Percentiles rank a stretch among this genome's conserved stretches.
These are phyloP conservation scores for Xylariaceae sp. DNA, from an alignment of 2,329 filamentous ascomycete species.

Conservation along the genomic window DNA sequence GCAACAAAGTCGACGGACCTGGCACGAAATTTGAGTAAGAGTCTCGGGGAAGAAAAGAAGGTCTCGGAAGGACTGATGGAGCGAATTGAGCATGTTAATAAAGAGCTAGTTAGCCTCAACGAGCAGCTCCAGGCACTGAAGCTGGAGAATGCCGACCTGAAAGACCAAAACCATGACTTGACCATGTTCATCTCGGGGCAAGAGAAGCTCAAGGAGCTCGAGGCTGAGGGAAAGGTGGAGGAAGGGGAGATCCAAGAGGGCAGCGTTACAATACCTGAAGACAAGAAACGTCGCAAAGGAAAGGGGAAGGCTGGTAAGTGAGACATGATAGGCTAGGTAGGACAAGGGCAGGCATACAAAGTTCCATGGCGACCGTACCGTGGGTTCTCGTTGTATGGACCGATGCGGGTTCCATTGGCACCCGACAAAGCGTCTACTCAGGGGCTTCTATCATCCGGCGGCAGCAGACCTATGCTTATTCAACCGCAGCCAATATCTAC, in stretches of 20 bases:
- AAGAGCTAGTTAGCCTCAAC: constrained; percentile 63
- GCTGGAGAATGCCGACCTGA: constrained; percentile 72
- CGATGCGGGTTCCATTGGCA: too few relatives aligned
- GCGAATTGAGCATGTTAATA: constrained; percentile 76
- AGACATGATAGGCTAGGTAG: neutral
- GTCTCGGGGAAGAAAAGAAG: constrained; percentile 84
- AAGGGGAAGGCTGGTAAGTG: constrained; percentile 53
- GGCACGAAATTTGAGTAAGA: constrained; percentile 75
- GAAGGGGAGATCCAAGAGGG: constrained; percentile 79
- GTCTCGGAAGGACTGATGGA: constrained; percentile 81
- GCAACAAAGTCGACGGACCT: constrained; percentile 76
- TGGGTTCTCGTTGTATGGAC: neutral
- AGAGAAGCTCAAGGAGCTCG: constrained; percentile 77
- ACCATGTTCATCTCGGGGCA: constrained; percentile 85
- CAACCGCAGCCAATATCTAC: too few relatives aligned
- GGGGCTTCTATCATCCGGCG: too few relatives aligned
- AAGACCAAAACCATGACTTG: constrained; percentile 86
- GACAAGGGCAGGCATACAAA: too few relatives aligned
- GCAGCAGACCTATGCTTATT: too few relatives aligned
- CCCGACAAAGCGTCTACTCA: too few relatives aligned
- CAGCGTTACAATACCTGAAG: constrained; percentile 69
- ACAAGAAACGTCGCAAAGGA: constrained; percentile 51
- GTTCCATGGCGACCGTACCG: neutral
- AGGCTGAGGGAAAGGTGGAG: constrained; percentile 62
- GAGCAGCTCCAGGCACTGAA: constrained; percentile 63